Evolutionary conservation across 2,329 filamentous ascomycete species (phyloP).

Genomic region (Fusarium tricinctum): DNA sequence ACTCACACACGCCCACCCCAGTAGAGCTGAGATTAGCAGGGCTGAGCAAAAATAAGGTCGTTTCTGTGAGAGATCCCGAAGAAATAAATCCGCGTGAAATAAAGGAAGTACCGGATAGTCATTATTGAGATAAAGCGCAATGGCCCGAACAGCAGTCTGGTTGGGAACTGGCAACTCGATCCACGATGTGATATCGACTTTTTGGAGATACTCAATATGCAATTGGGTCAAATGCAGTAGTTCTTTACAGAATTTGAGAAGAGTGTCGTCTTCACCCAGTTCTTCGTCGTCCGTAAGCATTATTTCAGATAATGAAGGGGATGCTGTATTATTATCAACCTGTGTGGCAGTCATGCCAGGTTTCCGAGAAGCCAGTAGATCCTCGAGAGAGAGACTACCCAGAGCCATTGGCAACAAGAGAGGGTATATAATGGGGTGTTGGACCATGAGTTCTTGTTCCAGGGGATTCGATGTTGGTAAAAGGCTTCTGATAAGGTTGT

Average conservation of each 20-base stretch:
- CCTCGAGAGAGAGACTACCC: not conserved
- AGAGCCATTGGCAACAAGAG: not conserved
- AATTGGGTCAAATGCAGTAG: not conserved
- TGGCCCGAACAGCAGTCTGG: not conserved
- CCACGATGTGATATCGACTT: not conserved
- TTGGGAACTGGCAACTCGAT: conserved; percentile 1
- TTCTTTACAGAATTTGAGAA: not conserved
- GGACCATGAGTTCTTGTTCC: conserved; percentile 14
- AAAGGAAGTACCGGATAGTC: conserved; percentile 1
- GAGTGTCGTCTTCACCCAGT: accelerated
- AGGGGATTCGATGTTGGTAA: not conserved
- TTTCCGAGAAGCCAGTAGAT: not conserved
- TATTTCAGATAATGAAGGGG: not conserved
- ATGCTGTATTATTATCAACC: not conserved
- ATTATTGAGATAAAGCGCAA: conserved; percentile 9
- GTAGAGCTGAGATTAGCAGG: not conserved
- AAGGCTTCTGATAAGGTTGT: not conserved
- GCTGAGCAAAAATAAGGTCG: conserved; percentile 8
- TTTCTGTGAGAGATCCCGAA: not conserved
- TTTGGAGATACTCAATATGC: not conserved
- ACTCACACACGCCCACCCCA: conserved; percentile 9
- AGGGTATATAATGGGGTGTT: conserved; percentile 1
- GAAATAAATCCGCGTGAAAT: not conserved
- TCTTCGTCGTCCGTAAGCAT: no score
- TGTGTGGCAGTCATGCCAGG: not conserved